Conservation (phyloP, 805 yeast species). For the Yamadazyma olivae region DNA sequence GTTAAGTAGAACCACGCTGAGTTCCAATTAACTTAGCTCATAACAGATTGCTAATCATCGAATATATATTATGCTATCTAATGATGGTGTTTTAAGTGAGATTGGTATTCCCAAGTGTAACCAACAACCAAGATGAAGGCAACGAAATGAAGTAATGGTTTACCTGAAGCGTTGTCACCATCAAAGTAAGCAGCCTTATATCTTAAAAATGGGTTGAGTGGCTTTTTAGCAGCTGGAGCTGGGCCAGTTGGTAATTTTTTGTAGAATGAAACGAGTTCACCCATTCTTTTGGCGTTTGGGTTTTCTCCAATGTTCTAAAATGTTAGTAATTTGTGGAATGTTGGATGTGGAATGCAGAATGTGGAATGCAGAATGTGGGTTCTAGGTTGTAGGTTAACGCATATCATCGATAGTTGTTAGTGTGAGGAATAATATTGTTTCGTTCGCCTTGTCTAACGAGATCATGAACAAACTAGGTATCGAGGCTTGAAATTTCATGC, state of each 20-base stretch:
- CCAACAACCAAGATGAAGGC: conserved; percentile 68
- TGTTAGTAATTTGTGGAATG: conserved; percentile 22
- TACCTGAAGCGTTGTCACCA: conserved; percentile 79
- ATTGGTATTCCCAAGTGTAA: conserved; percentile 89
- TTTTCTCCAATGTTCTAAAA: conserved; percentile 83
- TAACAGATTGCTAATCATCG: too few relatives aligned
- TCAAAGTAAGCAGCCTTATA: conserved; percentile 86
- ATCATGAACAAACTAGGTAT: too few relatives aligned
- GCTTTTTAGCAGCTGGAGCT: conserved; percentile 71
- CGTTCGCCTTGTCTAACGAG: too few relatives aligned
- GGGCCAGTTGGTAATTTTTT: conserved; percentile 93
- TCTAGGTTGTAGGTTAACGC: too few relatives aligned
- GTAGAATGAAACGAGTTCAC: conserved; percentile 92
- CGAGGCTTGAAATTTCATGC: too few relatives aligned
- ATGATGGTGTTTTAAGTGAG: conserved; percentile 60
- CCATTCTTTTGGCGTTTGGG: conserved; percentile 96
- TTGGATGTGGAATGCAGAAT: too few relatives aligned
- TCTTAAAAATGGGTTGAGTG: conserved; percentile 62
- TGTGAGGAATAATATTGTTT: too few relatives aligned
- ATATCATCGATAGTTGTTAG: too few relatives aligned
- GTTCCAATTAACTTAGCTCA: too few relatives aligned
- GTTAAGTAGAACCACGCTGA: too few relatives aligned
- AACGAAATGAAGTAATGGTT: conserved; percentile 78
- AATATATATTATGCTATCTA: too few relatives aligned
- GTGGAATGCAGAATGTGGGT: too few relatives aligned